Percentiles rank a stretch among this genome's conserved stretches.
Evolutionary conservation across 2,329 filamentous ascomycete genomes (phyloP).

Genomic region (Epichloe hybrida): DNA sequence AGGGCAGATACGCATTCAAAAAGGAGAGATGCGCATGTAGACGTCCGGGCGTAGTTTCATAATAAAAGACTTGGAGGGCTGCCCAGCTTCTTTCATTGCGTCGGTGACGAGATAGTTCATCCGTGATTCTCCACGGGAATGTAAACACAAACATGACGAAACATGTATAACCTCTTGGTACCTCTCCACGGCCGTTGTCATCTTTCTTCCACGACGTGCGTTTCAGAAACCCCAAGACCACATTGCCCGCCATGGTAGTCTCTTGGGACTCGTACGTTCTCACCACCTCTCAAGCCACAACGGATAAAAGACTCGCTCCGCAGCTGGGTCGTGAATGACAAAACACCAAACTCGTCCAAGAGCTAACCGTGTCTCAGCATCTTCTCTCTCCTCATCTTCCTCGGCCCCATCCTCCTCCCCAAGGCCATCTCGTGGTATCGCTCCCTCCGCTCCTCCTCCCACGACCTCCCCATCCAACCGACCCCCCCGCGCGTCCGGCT

Average conservation of each 20-base stretch:
- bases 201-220: not conserved
- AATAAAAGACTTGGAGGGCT: not conserved
- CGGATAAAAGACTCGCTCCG: not conserved
- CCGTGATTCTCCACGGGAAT: too few species aligned
- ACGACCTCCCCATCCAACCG: slow-evolving; percentile 38
- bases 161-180: too few species aligned
- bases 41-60: not conserved
- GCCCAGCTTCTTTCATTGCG: not conserved
- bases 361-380: slow-evolving; percentile 18
- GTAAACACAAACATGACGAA: too few species aligned
- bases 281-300: not conserved
- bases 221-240: not conserved
- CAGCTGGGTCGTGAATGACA: not conserved
- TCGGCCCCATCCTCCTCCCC: slow-evolving; percentile 61
- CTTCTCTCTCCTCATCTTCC: slow-evolving; percentile 43
- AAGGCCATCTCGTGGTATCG: slow-evolving; percentile 53
- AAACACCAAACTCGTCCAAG: not conserved
- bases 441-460: slow-evolving; percentile 32
- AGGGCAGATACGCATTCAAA: too few species aligned
- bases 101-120: too few species aligned
- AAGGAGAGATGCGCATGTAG: too few species aligned
- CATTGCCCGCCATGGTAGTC: slow-evolving; percentile 6
- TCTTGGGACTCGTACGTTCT: slow-evolving; percentile 7
- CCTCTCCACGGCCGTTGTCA: not conserved
- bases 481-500: slow-evolving; percentile 35